Evolutionary conservation across 495 filamentous ascomycete genomes (phyloP).

Genomic region (Echria macrotheca): DNA sequence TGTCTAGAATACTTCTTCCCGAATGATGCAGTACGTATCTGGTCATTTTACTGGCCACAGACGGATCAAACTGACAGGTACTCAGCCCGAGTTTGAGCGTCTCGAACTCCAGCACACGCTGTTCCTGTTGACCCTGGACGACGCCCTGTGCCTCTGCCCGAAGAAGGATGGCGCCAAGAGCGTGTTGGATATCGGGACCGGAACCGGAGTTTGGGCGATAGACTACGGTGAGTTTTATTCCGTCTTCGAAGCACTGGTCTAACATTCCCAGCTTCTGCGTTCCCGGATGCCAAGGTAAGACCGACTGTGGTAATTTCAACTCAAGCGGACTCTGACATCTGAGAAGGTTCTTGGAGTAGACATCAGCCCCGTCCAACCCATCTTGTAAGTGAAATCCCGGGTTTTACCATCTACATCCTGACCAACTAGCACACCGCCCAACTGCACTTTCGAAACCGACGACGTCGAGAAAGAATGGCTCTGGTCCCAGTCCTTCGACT

Average conservation of each 20-base stretch:
- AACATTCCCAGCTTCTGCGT: slow-evolving; percentile 4
- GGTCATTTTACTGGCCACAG: neutral
- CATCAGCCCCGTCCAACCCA: slow-evolving; percentile 41
- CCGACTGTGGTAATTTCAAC: neutral
- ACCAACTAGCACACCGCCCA: slow-evolving; percentile 20
- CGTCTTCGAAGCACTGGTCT: neutral
- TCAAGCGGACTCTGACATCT: neutral
- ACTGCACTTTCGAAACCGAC: slow-evolving; percentile 42
- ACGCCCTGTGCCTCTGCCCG: neutral
- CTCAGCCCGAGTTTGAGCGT: neutral
- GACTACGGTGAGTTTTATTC: slow-evolving; percentile 8
- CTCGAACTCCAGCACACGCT: neutral
- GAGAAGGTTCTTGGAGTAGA: slow-evolving; percentile 31
- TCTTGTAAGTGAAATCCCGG: slow-evolving; percentile 26
- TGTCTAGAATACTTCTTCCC: slow-evolving; percentile 1
- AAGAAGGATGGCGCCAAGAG: slow-evolving; percentile 4
- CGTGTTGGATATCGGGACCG: slow-evolving; percentile 11
- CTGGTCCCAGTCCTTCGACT: slow-evolving; percentile 40
- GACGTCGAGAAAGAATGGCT: slow-evolving; percentile 44
- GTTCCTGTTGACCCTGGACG: neutral
- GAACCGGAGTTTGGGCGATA: slow-evolving; percentile 12
- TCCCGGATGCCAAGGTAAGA: slow-evolving; percentile 7
- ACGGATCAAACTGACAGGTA: neutral
- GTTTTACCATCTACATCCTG: neutral
- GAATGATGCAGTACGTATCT: neutral